Base-by-base conservation (phyloP, 2,329 filamentous ascomycete genomes). In the Fusarium sp. region DNA sequence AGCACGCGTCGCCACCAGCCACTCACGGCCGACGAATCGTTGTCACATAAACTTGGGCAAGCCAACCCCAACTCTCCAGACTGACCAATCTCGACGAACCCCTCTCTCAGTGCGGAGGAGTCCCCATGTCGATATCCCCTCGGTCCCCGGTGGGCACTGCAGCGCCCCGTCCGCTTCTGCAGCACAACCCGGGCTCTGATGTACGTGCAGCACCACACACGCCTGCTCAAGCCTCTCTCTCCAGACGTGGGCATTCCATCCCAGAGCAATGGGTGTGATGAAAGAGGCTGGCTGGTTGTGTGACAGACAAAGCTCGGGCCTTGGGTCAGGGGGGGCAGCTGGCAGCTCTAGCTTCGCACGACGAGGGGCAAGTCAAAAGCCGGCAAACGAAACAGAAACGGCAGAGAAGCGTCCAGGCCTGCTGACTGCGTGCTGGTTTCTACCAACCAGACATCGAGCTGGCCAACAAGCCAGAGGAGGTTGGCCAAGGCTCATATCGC, bases 371-470 rank as follows among this genome's bases (percentile, higher is more conserved):
- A 67, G 62, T 50, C 65, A 61, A 47, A 47, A 50, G 14, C 47
- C 61, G 27, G 40, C n/a, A 13, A 16, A 25, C 71, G 50, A 65
- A 63, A 60, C 20, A 61, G 65, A 65, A 52, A 52, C 58, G 29
- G 29, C 71, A 65, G 52, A 72, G 71, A 74, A 72, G 45, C 54
- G 71, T 69, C 57, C 63, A 42, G 36, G 47, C 58, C 63, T 38
- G 52, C 67, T 54, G 56, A 73, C 65, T 61, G 68, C 54, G 64
- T 63, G 61, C 40, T 72, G 52, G 71, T 63, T 56, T 63, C 57
- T 65, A 40, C 47, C 25, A 35, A 68, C 50, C 45, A 38, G 36
- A 47, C 31, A 5, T 38, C 31, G 42, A 47, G 35, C n/a, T 52
- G 29, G 38, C 59, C 42, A 35, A 40, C 40, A 52, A 47, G 27